phyloP scores from a whole-genome alignment of 352 stramenopile genomes.

The Globisporangium uncinulatum region DNA sequence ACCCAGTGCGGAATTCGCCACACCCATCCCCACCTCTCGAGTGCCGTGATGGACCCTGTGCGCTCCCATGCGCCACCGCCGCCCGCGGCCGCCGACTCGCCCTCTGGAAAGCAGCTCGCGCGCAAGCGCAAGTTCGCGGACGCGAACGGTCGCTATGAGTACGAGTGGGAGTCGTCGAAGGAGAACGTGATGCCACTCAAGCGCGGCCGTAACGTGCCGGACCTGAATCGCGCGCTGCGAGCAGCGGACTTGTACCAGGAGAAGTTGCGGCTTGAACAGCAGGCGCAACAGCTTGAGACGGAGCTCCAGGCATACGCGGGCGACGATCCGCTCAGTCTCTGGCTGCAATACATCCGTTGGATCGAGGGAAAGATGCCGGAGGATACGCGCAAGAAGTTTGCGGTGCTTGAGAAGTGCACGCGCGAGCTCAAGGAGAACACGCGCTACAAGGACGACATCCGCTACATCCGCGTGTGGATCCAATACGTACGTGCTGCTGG shows the following conservation, averaged over 20 bases:
- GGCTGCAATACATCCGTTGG: conserved; percentile 76
- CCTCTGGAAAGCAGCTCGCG: conserved; percentile 3
- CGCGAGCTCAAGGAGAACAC: conserved; percentile 53
- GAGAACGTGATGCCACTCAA: conserved; percentile 87
- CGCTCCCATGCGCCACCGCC: background rate
- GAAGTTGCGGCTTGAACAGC: conserved; percentile 45
- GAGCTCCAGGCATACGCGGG: conserved; percentile 42
- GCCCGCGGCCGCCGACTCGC: conserved; percentile 16
- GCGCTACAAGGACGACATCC: conserved; percentile 71
- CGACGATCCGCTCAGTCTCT: conserved; percentile 60
- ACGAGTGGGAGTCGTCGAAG: conserved; percentile 83
- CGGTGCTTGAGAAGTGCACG: conserved; percentile 68
- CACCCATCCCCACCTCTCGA: background rate
- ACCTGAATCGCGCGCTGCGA: conserved; percentile 70
- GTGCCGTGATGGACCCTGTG: background rate
- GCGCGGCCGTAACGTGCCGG: conserved; percentile 64
- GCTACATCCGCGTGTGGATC: conserved; percentile 83
- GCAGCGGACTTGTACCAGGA: conserved; percentile 60
- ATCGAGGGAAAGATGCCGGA: conserved; percentile 78
- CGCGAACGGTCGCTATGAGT: conserved; percentile 20
- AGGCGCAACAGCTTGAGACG: conserved; percentile 46
- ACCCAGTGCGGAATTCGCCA: conserved; percentile 19
- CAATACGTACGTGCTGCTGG: conserved; percentile 61
- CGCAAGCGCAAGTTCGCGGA: conserved; percentile 37
- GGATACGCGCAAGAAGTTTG: conserved; percentile 78